Percentiles rank a stretch among this genome's conserved stretches.
Evolutionary conservation across 345 rosid genomes (phyloP).

Genomic region (Boechera divaricarpa): DNA sequence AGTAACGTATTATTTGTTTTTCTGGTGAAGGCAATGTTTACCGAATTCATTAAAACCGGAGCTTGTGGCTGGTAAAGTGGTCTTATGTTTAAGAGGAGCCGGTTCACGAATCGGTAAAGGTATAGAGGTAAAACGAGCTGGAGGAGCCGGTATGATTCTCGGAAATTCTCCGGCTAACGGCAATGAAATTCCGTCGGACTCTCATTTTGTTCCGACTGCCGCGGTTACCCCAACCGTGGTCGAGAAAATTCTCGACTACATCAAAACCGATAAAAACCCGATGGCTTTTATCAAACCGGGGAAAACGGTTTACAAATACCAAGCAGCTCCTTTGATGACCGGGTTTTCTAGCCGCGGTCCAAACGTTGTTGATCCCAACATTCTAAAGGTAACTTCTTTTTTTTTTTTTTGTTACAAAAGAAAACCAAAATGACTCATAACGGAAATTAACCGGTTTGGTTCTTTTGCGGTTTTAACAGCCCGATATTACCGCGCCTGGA

Average conservation of each 20-base stretch:
- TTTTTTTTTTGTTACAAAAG: background rate
- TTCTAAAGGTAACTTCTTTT: constrained; percentile 65
- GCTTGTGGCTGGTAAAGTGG: constrained; percentile 80
- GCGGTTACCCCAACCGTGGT: constrained; percentile 44
- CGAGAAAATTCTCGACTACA: constrained; percentile 55
- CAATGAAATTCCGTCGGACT: constrained; percentile 41
- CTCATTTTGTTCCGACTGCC: constrained; percentile 72
- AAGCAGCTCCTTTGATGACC: constrained; percentile 75
- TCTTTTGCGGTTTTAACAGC: constrained; percentile 47
- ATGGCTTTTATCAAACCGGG: constrained; percentile 55
- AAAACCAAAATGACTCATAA: background rate
- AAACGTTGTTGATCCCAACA: constrained; percentile 55
- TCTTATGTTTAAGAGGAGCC: constrained; percentile 71
- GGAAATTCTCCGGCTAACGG: constrained; percentile 57
- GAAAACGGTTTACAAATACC: constrained; percentile 49
- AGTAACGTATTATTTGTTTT: background rate
- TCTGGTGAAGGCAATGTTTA: constrained; percentile 66
- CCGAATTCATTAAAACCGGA: constrained; percentile 61
- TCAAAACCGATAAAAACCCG: constrained; percentile 63
- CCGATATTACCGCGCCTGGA: constrained; percentile 87
- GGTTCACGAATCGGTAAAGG: constrained; percentile 68
- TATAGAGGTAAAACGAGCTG: constrained; percentile 79
- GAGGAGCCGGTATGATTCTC: constrained; percentile 74
- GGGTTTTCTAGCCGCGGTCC: constrained; percentile 84
- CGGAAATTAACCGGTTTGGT: background rate